phyloP scores from a whole-genome alignment of 108 stramenopile genomes.

The Nitzschia sp. region DNA sequence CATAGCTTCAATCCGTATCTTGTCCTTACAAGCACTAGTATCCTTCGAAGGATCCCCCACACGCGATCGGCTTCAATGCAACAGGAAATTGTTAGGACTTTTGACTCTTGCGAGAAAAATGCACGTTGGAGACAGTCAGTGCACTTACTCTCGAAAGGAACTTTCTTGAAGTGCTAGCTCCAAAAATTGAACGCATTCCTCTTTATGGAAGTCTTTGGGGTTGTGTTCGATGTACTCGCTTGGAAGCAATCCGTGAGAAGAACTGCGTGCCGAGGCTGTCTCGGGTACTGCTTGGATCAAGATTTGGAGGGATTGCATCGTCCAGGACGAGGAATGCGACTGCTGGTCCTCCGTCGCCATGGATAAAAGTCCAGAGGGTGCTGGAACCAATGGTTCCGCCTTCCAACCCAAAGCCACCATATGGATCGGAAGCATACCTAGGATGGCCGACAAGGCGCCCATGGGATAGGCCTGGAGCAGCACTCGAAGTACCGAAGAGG shows the following conservation, averaged over 20 bases:
- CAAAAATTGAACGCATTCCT: background rate
- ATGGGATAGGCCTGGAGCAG: constrained; percentile 30
- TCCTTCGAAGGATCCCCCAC: too few relatives aligned
- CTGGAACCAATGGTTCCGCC: background rate
- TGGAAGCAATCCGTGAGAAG: constrained; percentile 7
- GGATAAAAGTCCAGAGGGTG: background rate
- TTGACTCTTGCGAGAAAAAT: too few relatives aligned
- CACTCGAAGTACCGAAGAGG: constrained; percentile 24
- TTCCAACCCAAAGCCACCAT: constrained; percentile 28
- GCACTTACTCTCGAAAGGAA: too few relatives aligned
- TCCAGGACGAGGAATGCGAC: too few relatives aligned
- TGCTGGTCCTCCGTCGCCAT: background rate
- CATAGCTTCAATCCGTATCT: too few relatives aligned
- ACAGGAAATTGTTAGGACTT: too few relatives aligned
- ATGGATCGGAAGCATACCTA: constrained; percentile 44
- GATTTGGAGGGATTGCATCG: background rate
- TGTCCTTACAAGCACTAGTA: too few relatives aligned
- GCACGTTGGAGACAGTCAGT: too few relatives aligned
- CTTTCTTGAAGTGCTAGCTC: background rate
- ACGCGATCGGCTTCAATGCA: too few relatives aligned
- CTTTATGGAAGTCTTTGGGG: background rate
- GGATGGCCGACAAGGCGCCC: background rate
- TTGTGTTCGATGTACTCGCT: constrained; percentile 13
- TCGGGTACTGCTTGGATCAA: constrained; percentile 15
- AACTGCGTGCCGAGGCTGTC: background rate